A percentile compares a stretch with the other conserved stretches of the same genome.
Conservation (phyloP, 2,329 filamentous ascomycete genomes). For the Scytalidium sp. region DNA sequence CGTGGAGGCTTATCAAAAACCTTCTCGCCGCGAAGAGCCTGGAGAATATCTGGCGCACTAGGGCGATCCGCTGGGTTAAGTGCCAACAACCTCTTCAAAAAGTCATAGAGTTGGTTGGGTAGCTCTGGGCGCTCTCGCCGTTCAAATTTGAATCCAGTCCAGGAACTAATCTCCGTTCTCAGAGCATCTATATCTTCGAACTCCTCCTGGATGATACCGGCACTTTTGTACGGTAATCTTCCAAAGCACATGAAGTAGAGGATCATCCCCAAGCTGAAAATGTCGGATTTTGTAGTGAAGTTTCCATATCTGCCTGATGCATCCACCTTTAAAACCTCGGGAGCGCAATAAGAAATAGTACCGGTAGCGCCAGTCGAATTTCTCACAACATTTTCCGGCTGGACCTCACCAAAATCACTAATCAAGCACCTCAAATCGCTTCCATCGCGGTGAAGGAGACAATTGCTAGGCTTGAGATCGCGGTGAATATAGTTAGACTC, state of each 20-base stretch:
- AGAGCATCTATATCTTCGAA: slow-evolving; percentile 86
- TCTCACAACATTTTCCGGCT: slow-evolving; percentile 76
- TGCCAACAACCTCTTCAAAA: slow-evolving; percentile 77
- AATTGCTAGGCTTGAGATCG: slow-evolving; percentile 95
- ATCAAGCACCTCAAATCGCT: slow-evolving; percentile 77
- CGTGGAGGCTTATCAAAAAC: slow-evolving; percentile 25
- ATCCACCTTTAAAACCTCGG: slow-evolving; percentile 78
- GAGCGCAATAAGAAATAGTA: slow-evolving; percentile 96
- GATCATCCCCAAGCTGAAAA: slow-evolving; percentile 99
- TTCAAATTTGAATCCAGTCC: slow-evolving; percentile 83
- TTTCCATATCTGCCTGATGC: slow-evolving; percentile 75
- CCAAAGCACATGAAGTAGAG: slow-evolving; percentile 98
- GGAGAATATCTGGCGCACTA: slow-evolving; percentile 79
- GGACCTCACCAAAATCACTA: slow-evolving; percentile 97
- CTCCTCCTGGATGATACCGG: slow-evolving; percentile 85
- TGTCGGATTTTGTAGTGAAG: slow-evolving; percentile 94
- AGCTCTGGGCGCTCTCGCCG: slow-evolving; percentile 74
- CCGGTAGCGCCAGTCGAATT: slow-evolving; percentile 91
- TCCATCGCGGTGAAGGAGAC: slow-evolving; percentile 75
- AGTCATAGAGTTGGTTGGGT: slow-evolving; percentile 79
- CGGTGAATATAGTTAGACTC: slow-evolving; percentile 91
- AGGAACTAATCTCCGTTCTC: slow-evolving; percentile 79
- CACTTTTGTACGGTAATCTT: slow-evolving; percentile 77
- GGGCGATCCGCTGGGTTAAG: slow-evolving; percentile 75
- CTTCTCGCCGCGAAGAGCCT: slow-evolving; percentile 27